Conservation (phyloP, 768 basidiomycete genomes). For the Leccinum incarnatum region DNA sequence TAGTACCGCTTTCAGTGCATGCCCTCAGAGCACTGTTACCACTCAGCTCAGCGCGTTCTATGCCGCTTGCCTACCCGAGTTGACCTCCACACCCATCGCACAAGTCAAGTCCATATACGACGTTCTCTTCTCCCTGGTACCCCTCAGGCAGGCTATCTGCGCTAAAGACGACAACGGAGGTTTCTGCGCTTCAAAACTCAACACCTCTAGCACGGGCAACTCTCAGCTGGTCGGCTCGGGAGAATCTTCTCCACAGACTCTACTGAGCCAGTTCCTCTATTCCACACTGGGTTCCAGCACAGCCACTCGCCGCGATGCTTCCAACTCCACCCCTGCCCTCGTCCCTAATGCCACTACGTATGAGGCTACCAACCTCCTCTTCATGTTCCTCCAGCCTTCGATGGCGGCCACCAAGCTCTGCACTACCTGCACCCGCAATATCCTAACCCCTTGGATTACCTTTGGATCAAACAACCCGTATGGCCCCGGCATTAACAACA, state of each 20-base stretch:
- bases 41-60: slow-evolving; percentile 67
- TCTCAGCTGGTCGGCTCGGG: slow-evolving; percentile 6
- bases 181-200: slow-evolving; percentile 63
- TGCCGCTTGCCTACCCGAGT: slow-evolving; percentile 65
- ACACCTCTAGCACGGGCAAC: slow-evolving; percentile 23
- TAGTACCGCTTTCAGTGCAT: slow-evolving; percentile 41
- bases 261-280: slow-evolving; percentile 27
- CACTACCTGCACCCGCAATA: slow-evolving; percentile 74
- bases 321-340: slow-evolving; percentile 29
- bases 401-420: slow-evolving; percentile 59
- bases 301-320: slow-evolving; percentile 25
- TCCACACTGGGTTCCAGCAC: slow-evolving; percentile 18
- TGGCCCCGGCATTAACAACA: slow-evolving; percentile 66
- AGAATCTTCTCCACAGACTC: slow-evolving; percentile 9
- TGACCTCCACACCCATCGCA: slow-evolving; percentile 48
- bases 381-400: slow-evolving; percentile 69
- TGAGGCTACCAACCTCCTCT: slow-evolving; percentile 61
- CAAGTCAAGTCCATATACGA: slow-evolving; percentile 73
- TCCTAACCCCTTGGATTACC: slow-evolving; percentile 72
- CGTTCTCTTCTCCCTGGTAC: slow-evolving; percentile 66
- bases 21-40: slow-evolving; percentile 58
- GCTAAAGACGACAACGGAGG: slow-evolving; percentile 65
- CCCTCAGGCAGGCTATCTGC: slow-evolving; percentile 69
- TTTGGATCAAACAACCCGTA: slow-evolving; percentile 74
- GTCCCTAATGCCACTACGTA: slow-evolving; percentile 57